Conservation (phyloP, 2,329 filamentous ascomycete species). For the Sarocladiaceae sp. region DNA sequence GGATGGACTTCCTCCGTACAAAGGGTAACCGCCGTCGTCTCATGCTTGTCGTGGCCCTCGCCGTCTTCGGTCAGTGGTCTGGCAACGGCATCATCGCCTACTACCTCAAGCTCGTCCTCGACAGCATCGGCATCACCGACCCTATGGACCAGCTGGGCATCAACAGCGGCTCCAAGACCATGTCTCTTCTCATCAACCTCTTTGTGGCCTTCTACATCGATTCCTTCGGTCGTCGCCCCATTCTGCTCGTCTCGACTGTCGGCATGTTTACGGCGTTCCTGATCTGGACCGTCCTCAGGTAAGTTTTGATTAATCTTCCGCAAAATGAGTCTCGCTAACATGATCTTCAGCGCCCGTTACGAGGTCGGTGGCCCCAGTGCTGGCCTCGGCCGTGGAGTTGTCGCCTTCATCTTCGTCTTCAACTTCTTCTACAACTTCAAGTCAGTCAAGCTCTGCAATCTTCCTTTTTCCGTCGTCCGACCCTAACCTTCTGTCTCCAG, state of each 20-base stretch:
- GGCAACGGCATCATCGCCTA: constrained; percentile 26
- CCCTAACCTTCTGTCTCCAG: neutral
- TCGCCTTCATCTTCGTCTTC: constrained; percentile 28
- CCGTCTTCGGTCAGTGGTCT: constrained; percentile 31
- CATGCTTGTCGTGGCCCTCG: constrained; percentile 32
- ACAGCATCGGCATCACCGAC: constrained; percentile 26
- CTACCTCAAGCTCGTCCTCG: constrained; percentile 28
- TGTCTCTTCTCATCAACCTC: constrained; percentile 10
- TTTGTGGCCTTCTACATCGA: constrained; percentile 26
- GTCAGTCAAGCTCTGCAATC: constrained; percentile 21
- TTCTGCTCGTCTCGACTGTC: constrained; percentile 30
- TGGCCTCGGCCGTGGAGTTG: constrained; percentile 35
- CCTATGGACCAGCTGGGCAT: constrained; percentile 29
- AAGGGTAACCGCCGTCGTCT: constrained; percentile 21
- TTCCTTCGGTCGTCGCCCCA: constrained; percentile 31
- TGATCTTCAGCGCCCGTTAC: neutral
- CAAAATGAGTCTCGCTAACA: no score
- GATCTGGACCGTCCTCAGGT: constrained; percentile 34
- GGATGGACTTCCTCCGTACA: constrained; percentile 16
- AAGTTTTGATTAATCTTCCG: constrained; percentile 13
- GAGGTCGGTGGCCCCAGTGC: constrained; percentile 10
- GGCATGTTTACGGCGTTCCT: constrained; percentile 31
- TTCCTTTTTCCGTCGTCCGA: no score
- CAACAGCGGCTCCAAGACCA: constrained; percentile 21
- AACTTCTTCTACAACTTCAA: constrained; percentile 24